Conservation (phyloP, 2,329 filamentous ascomycete species). For the Sporothrix pseudoabietina region DNA sequence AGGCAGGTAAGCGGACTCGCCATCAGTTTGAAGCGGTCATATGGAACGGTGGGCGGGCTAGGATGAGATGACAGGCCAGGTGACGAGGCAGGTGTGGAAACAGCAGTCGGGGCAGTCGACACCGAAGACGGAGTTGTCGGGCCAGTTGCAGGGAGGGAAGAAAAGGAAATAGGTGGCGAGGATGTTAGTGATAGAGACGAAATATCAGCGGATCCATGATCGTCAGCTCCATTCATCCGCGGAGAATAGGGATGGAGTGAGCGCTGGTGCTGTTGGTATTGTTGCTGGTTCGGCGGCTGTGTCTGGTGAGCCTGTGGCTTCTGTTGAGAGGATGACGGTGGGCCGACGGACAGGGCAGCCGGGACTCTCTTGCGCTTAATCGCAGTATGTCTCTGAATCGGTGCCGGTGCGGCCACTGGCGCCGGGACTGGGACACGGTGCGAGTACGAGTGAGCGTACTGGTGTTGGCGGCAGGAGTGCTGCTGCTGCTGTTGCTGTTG, state of each 20-base stretch:
- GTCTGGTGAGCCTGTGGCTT: background rate
- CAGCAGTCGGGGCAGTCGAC: background rate
- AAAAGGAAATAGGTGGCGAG: background rate
- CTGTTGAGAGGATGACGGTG: background rate
- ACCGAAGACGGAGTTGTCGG: background rate
- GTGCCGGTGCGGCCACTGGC: background rate
- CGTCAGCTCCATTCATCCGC: background rate
- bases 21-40: constrained; percentile 3
- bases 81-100: background rate
- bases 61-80: background rate
- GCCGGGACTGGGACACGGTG: background rate
- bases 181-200: background rate
- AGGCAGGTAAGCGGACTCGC: constrained; percentile 9
- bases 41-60: background rate
- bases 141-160: background rate
- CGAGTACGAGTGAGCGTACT: background rate
- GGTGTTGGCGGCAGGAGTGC: background rate
- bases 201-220: background rate
- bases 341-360: background rate
- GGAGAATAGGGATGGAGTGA: background rate
- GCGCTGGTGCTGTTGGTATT: constrained; percentile 25
- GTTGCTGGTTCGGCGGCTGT: constrained; percentile 1
- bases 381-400: background rate
- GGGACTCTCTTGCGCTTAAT: background rate
- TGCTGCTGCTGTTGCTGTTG: background rate